These are phyloP conservation scores for Schizochytrium sp. DNA, from an alignment of 108 stramenopile genomes.

Conservation along the genomic window DNA sequence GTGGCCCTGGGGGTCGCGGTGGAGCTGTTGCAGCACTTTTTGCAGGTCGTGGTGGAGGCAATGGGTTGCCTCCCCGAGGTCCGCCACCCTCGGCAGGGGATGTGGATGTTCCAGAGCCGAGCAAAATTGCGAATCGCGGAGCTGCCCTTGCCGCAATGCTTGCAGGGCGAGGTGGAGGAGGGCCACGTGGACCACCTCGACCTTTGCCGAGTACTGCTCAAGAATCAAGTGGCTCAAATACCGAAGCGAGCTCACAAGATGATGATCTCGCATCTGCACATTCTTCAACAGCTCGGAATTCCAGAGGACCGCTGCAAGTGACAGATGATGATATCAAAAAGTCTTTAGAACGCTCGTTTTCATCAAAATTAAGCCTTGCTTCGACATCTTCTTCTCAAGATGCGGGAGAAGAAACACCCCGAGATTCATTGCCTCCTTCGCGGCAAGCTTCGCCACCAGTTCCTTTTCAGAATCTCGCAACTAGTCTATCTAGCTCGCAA, in stretches of 20 bases:
- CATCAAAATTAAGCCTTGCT: neutral
- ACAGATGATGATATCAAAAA: neutral
- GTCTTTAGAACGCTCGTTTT: neutral
- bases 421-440: too few species aligned
- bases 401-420: neutral
- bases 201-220: too few species aligned
- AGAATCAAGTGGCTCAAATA: too few species aligned
- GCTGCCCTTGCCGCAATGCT: constrained; percentile 11
- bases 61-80: too few species aligned
- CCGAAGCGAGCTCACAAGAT: too few species aligned
- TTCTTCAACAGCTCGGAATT: too few species aligned
- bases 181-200: constrained; percentile 1
- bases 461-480: too few species aligned
- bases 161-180: neutral
- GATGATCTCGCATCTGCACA: too few species aligned
- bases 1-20: neutral
- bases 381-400: too few species aligned
- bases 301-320: neutral
- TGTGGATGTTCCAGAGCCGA: neutral
- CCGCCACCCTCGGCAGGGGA: too few species aligned
- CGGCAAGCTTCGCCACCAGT: too few species aligned
- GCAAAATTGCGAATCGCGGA: neutral
- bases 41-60: neutral
- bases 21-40: neutral
- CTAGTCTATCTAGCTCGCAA: too few species aligned